Conservation (phyloP, 345 rosid genomes). For the Iberis pinnata region DNA sequence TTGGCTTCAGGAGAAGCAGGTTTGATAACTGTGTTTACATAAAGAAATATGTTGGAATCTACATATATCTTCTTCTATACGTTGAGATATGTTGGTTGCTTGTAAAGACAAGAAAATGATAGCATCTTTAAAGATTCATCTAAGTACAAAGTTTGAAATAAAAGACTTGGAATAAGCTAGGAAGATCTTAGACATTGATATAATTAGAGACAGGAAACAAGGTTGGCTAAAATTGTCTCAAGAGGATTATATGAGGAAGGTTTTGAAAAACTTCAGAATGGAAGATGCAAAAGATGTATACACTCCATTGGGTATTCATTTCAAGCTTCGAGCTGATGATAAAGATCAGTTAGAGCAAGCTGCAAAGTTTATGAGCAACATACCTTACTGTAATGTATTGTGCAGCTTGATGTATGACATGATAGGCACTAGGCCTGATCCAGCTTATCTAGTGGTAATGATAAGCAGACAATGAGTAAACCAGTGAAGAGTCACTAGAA, state of each 20-base stretch:
- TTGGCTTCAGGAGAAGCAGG: background rate
- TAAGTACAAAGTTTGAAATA: background rate
- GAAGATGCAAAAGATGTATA: background rate
- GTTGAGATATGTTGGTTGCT: background rate
- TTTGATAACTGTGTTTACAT: background rate
- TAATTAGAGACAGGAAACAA: background rate
- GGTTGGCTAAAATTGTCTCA: background rate
- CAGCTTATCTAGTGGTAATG: background rate
- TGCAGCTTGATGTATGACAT: background rate
- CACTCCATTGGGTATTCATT: background rate
- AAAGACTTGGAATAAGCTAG: background rate
- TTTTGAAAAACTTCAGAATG: background rate
- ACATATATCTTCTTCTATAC: background rate
- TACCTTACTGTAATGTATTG: background rate
- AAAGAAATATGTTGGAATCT: too few species aligned
- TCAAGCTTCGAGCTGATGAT: background rate
- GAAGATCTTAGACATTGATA: background rate
- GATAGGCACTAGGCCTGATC: background rate
- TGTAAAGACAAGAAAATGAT: background rate
- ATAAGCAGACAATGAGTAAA: background rate
- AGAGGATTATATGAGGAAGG: background rate
- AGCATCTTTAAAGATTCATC: background rate
- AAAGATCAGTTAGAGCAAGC: background rate
- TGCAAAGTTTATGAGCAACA: background rate
- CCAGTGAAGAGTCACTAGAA: background rate